These are phyloP conservation scores for Ustilago loliicola DNA, from an alignment of 1,284 basidiomycete genomes.

Conservation along the genomic window DNA sequence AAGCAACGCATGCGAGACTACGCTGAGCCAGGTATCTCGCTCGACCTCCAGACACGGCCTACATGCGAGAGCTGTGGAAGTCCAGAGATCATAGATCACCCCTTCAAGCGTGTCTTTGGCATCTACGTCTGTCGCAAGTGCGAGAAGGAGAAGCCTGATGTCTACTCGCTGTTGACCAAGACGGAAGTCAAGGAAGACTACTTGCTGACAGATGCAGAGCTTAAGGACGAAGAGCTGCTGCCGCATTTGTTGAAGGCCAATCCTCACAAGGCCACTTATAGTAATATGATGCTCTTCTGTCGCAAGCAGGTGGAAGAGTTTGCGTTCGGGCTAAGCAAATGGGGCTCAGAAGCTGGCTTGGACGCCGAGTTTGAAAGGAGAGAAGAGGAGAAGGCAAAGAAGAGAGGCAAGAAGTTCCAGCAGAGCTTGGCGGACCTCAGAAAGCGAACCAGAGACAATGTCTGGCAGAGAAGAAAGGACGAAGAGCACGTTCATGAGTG, in stretches of 20 bases:
- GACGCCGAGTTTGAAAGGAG: constrained; percentile 89
- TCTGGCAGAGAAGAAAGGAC: constrained; percentile 63
- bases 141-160: constrained; percentile 80
- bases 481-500: constrained; percentile 65
- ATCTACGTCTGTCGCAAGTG: constrained; percentile 89
- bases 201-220: constrained; percentile 92
- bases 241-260: constrained; percentile 96
- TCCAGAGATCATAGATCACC: constrained; percentile 61
- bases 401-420: constrained; percentile 84
- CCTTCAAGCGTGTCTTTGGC: constrained; percentile 62
- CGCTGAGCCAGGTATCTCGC: constrained; percentile 62
- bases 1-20: constrained; percentile 59
- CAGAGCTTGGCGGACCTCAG: constrained; percentile 61
- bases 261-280: constrained; percentile 95
- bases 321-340: constrained; percentile 87
- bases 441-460: constrained; percentile 63
- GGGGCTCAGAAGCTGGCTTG: constrained; percentile 91
- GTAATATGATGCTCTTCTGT: constrained; percentile 99
- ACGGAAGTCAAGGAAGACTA: constrained; percentile 90
- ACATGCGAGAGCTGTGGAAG: constrained; percentile 61
- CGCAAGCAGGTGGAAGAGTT: constrained; percentile 94
- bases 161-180: constrained; percentile 95
- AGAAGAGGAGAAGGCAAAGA: constrained; percentile 85
- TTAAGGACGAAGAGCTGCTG: constrained; percentile 89
- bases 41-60: constrained; percentile 56